A percentile compares a stretch with the other conserved stretches of the same genome.
Evolutionary conservation across 371 early-diverging fungal species (phyloP).

Genomic region (Mortierella sp.): DNA sequence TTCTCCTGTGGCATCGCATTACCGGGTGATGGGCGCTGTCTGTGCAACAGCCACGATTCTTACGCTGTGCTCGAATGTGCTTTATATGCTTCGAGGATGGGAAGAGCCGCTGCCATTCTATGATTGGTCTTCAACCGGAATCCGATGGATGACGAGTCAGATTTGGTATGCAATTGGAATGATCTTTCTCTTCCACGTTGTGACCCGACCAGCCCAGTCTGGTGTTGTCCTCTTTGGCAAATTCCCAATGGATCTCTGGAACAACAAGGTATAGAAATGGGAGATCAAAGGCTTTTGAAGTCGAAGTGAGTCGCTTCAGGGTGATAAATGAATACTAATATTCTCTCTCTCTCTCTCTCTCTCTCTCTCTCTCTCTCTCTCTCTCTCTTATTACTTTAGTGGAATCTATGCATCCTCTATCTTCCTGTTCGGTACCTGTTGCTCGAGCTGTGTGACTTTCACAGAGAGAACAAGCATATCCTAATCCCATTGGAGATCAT

Average conservation of each 20-base stretch:
- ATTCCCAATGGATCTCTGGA: slow-evolving; percentile 46
- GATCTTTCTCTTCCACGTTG: slow-evolving; percentile 51
- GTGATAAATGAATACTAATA: too few species aligned
- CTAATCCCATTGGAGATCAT: slow-evolving; percentile 50
- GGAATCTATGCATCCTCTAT: slow-evolving; percentile 44
- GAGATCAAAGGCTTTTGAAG: too few species aligned
- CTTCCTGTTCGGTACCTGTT: slow-evolving; percentile 43
- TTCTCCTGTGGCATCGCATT: slow-evolving; percentile 33
- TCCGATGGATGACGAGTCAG: slow-evolving; percentile 53
- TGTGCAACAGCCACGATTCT: slow-evolving; percentile 38
- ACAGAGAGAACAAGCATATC: slow-evolving; percentile 37
- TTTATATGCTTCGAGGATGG: slow-evolving; percentile 53
- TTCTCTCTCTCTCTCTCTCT: too few species aligned
- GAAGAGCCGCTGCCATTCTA: slow-evolving; percentile 47
- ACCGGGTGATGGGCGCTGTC: slow-evolving; percentile 45
- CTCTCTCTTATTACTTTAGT: slow-evolving; percentile 5
- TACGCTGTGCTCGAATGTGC: slow-evolving; percentile 41
- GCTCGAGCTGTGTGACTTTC: slow-evolving; percentile 37
- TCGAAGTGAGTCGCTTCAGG: too few species aligned
- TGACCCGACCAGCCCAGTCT: slow-evolving; percentile 49
- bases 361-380: background rate
- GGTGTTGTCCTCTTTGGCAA: slow-evolving; percentile 53
- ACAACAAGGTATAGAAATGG: slow-evolving; percentile 32
- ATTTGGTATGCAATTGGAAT: slow-evolving; percentile 54
- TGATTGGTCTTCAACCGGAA: slow-evolving; percentile 39